These are phyloP conservation scores for Sphaerulina vaccinii DNA, from an alignment of 2,329 filamentous ascomycete genomes.

Conservation along the genomic window DNA sequence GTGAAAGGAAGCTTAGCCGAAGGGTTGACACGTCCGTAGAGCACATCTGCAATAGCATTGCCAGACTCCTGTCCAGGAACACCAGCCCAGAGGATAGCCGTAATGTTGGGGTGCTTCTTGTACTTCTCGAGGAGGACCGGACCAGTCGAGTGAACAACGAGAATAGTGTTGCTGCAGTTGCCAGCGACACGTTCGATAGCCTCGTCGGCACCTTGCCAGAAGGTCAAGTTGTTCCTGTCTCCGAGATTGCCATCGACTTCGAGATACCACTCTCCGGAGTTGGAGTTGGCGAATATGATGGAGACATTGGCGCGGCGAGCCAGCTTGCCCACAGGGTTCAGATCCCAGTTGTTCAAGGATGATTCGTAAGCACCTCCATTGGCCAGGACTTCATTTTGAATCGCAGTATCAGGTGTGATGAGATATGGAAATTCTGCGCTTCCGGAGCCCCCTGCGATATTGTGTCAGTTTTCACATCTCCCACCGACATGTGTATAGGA, in stretches of 20 bases:
- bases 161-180: conserved; percentile 35
- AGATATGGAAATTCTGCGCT: conserved; percentile 40
- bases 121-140: conserved; percentile 33
- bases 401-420: conserved; percentile 33
- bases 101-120: conserved; percentile 35
- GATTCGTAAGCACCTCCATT: conserved; percentile 29
- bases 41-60: conserved; percentile 30
- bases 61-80: conserved; percentile 36
- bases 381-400: conserved; percentile 31
- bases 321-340: conserved; percentile 32
- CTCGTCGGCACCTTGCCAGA: conserved; percentile 39
- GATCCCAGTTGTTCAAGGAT: conserved; percentile 31
- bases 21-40: conserved; percentile 34
- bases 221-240: conserved; percentile 50
- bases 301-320: conserved; percentile 33
- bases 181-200: conserved; percentile 62
- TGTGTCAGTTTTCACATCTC: too few relatives aligned
- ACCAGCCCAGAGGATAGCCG: conserved; percentile 35
- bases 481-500: too few relatives aligned
- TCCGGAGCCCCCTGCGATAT: too few relatives aligned
- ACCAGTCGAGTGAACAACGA: conserved; percentile 34
- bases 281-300: conserved; percentile 51
- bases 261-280: conserved; percentile 52
- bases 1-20: conserved; percentile 36
- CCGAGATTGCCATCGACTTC: conserved; percentile 45